phyloP scores from a whole-genome alignment of 2,329 filamentous ascomycete genomes.

The Sporothrix luriei region DNA sequence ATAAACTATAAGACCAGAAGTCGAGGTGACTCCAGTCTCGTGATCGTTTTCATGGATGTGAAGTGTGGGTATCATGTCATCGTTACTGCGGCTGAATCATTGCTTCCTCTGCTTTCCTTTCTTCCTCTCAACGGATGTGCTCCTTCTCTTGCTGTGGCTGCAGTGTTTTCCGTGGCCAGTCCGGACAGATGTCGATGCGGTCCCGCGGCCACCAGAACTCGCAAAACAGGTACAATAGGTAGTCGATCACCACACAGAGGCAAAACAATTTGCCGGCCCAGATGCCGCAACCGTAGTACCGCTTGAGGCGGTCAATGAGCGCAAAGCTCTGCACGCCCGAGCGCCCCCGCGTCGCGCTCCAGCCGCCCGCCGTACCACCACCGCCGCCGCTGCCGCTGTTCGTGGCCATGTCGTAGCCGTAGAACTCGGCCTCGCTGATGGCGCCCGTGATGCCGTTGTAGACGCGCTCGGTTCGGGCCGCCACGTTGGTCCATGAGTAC shows the following conservation, averaged over 20 bases:
- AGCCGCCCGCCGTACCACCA: slow-evolving; percentile 46
- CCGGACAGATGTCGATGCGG: slow-evolving; percentile 82
- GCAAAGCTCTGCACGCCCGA: slow-evolving; percentile 80
- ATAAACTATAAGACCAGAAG: neutral
- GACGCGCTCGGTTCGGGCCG: slow-evolving; percentile 87
- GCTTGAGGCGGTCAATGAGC: slow-evolving; percentile 89
- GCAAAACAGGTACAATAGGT: slow-evolving; percentile 82
- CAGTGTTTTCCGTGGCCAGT: slow-evolving; percentile 80
- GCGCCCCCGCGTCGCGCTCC: slow-evolving; percentile 70
- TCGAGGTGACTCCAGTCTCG: neutral
- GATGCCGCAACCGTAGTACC: slow-evolving; percentile 96
- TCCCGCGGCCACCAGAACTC: slow-evolving; percentile 85
- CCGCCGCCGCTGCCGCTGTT: slow-evolving; percentile 11
- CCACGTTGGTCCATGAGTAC: slow-evolving; percentile 98
- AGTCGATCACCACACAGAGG: slow-evolving; percentile 90
- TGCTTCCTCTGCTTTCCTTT: neutral
- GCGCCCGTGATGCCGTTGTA: slow-evolving; percentile 90
- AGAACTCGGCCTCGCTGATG: slow-evolving; percentile 85
- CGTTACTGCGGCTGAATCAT: neutral
- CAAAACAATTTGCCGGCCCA: slow-evolving; percentile 99
- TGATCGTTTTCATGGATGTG: neutral
- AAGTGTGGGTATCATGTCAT: slow-evolving; percentile 28
- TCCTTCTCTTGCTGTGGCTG: slow-evolving; percentile 29
- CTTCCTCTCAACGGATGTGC: slow-evolving; percentile 2
- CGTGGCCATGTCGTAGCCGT: slow-evolving; percentile 68